Percentiles rank a stretch among this genome's conserved stretches.
These are phyloP conservation scores for Pythium dissotocum DNA, from an alignment of 352 stramenopile species.

Conservation along the genomic window DNA sequence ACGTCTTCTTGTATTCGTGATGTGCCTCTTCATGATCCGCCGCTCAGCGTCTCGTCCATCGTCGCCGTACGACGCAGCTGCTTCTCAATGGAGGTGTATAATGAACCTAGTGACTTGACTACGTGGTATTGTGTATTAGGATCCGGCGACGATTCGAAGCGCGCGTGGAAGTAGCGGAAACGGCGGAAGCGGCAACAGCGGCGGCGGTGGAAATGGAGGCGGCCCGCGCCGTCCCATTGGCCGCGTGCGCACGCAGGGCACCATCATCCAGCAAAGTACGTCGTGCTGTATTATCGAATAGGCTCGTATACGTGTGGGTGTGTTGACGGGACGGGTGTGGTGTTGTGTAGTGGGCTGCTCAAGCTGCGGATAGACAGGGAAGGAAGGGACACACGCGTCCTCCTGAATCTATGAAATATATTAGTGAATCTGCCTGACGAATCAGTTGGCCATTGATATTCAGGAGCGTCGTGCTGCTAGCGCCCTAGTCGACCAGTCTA, in stretches of 20 bases:
- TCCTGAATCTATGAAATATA: not conserved
- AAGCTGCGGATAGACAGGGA: constrained; percentile 31
- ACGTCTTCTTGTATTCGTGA: not conserved
- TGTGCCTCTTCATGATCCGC: constrained; percentile 10
- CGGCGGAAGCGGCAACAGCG: constrained; percentile 11
- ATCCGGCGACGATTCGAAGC: constrained; percentile 40
- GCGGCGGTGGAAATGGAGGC: constrained; percentile 15
- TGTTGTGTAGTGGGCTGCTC: constrained; percentile 40
- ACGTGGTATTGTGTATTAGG: constrained; percentile 25
- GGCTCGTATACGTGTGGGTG: constrained; percentile 2
- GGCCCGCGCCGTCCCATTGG: constrained; percentile 60
- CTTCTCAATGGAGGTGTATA: not conserved
- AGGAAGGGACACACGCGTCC: not conserved
- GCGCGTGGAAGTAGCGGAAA: constrained; percentile 10
- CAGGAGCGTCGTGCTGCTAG: no score
- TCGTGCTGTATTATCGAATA: not conserved
- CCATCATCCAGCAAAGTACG: constrained; percentile 65
- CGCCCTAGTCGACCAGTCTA: no score
- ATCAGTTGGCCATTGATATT: no score
- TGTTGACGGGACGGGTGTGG: constrained; percentile 1
- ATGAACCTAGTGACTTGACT: not conserved
- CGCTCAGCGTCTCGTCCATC: constrained; percentile 45
- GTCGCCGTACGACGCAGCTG: constrained; percentile 45
- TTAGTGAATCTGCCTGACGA: not conserved
- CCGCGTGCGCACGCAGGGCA: constrained; percentile 45